Evolutionary conservation across 2,329 filamentous ascomycete species (phyloP).

Genomic region (Lithohypha guttulata): DNA sequence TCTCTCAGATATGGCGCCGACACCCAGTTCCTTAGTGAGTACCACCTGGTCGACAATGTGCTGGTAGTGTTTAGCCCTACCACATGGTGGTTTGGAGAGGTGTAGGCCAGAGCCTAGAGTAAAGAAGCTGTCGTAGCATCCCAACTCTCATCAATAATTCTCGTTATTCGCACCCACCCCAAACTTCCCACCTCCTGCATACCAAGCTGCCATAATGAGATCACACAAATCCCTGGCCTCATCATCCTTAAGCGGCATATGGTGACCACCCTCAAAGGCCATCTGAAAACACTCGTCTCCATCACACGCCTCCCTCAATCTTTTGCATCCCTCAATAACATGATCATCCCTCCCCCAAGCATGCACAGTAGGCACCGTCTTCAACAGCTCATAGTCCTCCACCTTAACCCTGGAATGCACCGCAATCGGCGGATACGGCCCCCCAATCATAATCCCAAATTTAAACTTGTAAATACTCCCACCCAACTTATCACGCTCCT

Average conservation of each 20-base stretch:
- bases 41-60: no score
- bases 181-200: slow-evolving; percentile 17
- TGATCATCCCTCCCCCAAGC: slow-evolving; percentile 22
- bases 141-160: slow-evolving; percentile 14
- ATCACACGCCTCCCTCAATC: slow-evolving; percentile 16
- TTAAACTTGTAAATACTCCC: slow-evolving; percentile 13
- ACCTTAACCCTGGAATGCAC: slow-evolving; percentile 11
- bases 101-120: no score
- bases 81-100: no score
- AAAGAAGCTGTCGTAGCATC: no score
- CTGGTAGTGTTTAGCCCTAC: no score
- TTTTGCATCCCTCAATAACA: slow-evolving; percentile 17
- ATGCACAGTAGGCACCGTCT: slow-evolving; percentile 20
- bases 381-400: slow-evolving; percentile 16
- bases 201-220: slow-evolving; percentile 22
- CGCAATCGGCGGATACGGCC: slow-evolving; percentile 21
- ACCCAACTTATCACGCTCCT: slow-evolving; percentile 11
- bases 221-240: slow-evolving; percentile 23
- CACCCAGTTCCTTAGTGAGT: no score
- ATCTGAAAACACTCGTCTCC: slow-evolving; percentile 19
- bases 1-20: no score
- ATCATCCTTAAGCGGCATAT: slow-evolving; percentile 20
- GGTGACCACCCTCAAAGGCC: slow-evolving; percentile 22
- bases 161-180: slow-evolving; percentile 12
- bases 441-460: slow-evolving; percentile 21